These are phyloP conservation scores for Eremochloa ophiuroides DNA, from an alignment of 176 grass and related monocot genomes.

Conservation along the genomic window DNA sequence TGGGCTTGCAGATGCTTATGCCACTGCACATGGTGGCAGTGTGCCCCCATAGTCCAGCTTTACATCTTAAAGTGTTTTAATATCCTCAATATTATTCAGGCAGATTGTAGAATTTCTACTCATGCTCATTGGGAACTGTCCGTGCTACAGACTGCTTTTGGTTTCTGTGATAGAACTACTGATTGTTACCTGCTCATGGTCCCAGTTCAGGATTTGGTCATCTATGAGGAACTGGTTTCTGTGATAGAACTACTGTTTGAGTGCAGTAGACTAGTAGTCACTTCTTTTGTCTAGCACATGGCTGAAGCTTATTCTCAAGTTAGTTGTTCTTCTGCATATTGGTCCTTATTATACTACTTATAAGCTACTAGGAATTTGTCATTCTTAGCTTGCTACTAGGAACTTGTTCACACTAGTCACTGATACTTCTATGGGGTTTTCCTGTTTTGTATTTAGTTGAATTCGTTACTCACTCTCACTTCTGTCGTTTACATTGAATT, in stretches of 20 bases:
- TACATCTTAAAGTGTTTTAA: not conserved
- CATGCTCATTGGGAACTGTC: not conserved
- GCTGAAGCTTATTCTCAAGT: not conserved
- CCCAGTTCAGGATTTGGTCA: not conserved
- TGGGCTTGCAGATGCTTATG: not conserved
- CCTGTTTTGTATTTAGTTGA: not conserved
- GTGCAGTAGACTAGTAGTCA: not conserved
- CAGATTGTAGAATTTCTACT: not conserved
- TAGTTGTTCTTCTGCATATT: not conserved
- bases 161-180: not conserved
- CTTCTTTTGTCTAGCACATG: not conserved
- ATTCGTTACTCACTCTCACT: not conserved
- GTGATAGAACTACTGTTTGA: not conserved
- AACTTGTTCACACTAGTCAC: not conserved
- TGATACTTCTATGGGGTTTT: not conserved
- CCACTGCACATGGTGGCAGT: not conserved
- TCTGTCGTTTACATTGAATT: not conserved
- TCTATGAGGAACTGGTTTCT: not conserved
- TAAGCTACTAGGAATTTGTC: not conserved
- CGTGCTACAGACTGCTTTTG: not conserved
- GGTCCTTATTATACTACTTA: not conserved
- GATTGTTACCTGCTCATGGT: not conserved
- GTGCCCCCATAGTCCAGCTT: not conserved
- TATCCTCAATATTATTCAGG: not conserved
- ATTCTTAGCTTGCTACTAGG: no score